Conservation (phyloP, 148 eudicot species). For the Euryodendron excelsum region DNA sequence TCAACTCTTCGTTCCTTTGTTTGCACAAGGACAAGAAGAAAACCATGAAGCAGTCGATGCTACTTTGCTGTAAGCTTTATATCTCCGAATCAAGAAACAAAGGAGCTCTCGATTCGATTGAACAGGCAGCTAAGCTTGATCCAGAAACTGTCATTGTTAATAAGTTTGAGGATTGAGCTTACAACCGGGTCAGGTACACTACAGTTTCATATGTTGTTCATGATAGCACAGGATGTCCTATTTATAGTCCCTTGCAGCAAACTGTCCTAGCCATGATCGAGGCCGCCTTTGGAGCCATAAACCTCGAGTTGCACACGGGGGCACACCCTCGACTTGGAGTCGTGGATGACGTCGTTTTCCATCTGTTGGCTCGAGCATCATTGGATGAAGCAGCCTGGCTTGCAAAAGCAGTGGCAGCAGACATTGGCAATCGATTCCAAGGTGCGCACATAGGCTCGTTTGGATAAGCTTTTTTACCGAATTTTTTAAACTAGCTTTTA, state of each 20-base stretch:
- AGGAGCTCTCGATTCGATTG: constrained; percentile 50
- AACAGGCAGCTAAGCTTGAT: constrained; percentile 47
- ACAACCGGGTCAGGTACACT: constrained; percentile 51
- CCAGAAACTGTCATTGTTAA: constrained; percentile 53
- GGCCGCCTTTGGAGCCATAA: constrained; percentile 54
- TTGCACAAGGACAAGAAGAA: constrained; percentile 46
- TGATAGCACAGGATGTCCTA: constrained; percentile 56
- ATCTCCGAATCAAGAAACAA: constrained; percentile 56
- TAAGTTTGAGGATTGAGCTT: constrained; percentile 53
- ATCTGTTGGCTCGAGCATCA: constrained; percentile 56
- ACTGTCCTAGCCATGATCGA: constrained; percentile 52
- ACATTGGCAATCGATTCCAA: constrained; percentile 54
- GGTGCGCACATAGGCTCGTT: too few relatives aligned
- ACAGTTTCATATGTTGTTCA: constrained; percentile 57
- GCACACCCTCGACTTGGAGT: constrained; percentile 67
- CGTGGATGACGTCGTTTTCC: constrained; percentile 51
- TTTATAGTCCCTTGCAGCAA: constrained; percentile 54
- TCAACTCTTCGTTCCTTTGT: too few relatives aligned
- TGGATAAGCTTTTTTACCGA: too few relatives aligned
- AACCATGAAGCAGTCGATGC: constrained; percentile 40
- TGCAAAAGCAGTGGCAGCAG: constrained; percentile 51
- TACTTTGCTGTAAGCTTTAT: constrained; percentile 60
- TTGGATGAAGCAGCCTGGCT: constrained; percentile 70
- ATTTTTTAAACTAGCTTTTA: too few relatives aligned
- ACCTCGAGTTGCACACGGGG: constrained; percentile 55